Evolutionary conservation across 1,284 basidiomycete species (phyloP), one percentile per base, ranked within the genome.

Genomic region (Cryptococcus hybrid): DNA sequence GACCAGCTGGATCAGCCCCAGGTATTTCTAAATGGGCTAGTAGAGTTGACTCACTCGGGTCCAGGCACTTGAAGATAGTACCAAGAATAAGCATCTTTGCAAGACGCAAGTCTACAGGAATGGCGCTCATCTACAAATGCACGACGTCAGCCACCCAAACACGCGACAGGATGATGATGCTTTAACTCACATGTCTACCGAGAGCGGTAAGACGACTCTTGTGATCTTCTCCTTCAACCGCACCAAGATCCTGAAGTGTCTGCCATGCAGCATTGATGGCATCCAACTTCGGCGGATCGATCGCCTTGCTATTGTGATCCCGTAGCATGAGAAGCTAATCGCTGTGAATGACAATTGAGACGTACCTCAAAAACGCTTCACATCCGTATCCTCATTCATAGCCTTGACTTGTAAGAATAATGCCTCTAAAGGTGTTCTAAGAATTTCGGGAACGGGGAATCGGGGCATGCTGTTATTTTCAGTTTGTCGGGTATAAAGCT

Each of bases 31-130:
- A 18, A 39, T 11, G 15, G 34, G 9, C 11, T 9, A 0, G 24
- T 30, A 30, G 30, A 30, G 30, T 13, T 3, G 15, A 51, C 63
- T 47, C 7, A 71, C 72, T 59, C 1, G 79, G 78, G 56, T 85
- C 85, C 7, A 93, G 78, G 62, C 90, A 92, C 64, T 84, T 84
- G 78, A 94, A 92, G 47, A 92, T 83, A 1, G 87, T 84, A 0
- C 84, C 90, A 0, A 94, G 80, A 6, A 92, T 83, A n/a, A 94
- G 83, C 88, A 93, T 92, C 88, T 97, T 97, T 40, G 86, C 90
- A 18, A 97, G 82, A 48, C 91, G 84, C n/a, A 96, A 79, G 77
- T 97, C 93, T 34, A 96, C 81, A 1, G 93, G 93, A 36, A 97
- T 82, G 75, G 87, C 83, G 4, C 89, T 83, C 71, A 79, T 78